These are phyloP conservation scores for Coemansia sp. DNA, from an alignment of 192 early-diverging fungal species.

Conservation along the genomic window DNA sequence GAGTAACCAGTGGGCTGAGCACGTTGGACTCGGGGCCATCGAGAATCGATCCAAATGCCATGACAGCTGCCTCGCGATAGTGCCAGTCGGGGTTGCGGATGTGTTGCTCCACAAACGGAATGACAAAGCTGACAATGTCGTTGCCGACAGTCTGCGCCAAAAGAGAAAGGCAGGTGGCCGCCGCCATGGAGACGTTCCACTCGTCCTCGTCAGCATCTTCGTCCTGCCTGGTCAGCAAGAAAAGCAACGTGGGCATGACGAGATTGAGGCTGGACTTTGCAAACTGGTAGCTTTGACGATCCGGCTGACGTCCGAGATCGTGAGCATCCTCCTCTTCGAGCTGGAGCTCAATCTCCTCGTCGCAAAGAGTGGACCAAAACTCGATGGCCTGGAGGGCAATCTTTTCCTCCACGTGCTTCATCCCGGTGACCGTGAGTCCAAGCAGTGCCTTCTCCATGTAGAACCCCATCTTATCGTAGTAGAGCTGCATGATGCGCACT, in stretches of 20 bases:
- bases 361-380: slow-evolving; percentile 99
- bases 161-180: slow-evolving; percentile 90
- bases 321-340: slow-evolving; percentile 61
- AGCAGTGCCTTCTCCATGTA: slow-evolving; percentile 98
- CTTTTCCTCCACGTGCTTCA: slow-evolving; percentile 85
- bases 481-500: slow-evolving; percentile 94
- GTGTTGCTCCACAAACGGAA: slow-evolving; percentile 88
- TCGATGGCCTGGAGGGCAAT: slow-evolving; percentile 97
- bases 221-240: slow-evolving; percentile 92
- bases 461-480: slow-evolving; percentile 94
- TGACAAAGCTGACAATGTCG: slow-evolving; percentile 76
- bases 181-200: slow-evolving; percentile 98
- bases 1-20: slow-evolving; percentile 69
- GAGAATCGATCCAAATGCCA: slow-evolving; percentile 98
- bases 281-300: slow-evolving; percentile 69
- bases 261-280: slow-evolving; percentile 74
- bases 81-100: slow-evolving; percentile 89
- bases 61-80: slow-evolving; percentile 93
- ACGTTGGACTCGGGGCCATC: slow-evolving; percentile 79
- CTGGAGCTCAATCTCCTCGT: slow-evolving; percentile 84
- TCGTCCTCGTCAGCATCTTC: slow-evolving; percentile 99
- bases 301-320: slow-evolving; percentile 53
- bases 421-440: slow-evolving; percentile 87
- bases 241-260: slow-evolving; percentile 82
- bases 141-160: slow-evolving; percentile 84